Evolutionary conservation across 177 flowering plant species (phyloP), one percentile per base, ranked within the genome.

Genomic region (Tripterygium wilfordii): DNA sequence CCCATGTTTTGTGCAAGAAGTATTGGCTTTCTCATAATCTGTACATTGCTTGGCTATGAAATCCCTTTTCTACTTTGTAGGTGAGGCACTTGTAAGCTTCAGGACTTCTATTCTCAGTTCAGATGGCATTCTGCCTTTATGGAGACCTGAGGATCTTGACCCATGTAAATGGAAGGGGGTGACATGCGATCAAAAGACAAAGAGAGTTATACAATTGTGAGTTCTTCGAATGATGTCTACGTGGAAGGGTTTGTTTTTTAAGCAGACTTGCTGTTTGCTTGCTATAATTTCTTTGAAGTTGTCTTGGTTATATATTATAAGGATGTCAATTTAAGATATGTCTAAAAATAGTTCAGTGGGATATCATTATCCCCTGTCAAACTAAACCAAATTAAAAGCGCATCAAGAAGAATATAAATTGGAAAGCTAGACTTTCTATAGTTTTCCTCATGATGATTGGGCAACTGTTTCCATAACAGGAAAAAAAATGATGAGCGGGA

Each of bases 131-230:
- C 75, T 86, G 50, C 65, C 54, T 53, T 78, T 80, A 18, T 92
- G 99, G 96, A 88, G 78, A 64, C 95, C 77, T 42, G 99, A 92
- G 67, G 96, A 88, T 63, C 70, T 81, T 24, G 83, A 92, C 45
- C 99, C 99, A 48, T 92, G 99, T 69, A 65, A 72, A 37, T 92
- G 99, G 99, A 84, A 68, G 62, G 99, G 99, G 51, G 91, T 92
- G 51, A 61, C 53, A 57, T 92, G 99, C 55, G 87, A 92, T 70
- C 30, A 67, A 35, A 69, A 80, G 68, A 69, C 91, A 45, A 84
- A 74, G 73, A 69, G 83, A 65, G 96, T 92, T 37, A 67, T 67
- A 55, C 56, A 53, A 45, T 64, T 92, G 99, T 92, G 66, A 84
- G 96, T 84, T 49, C 15, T 23, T 3, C 30, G 35, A 28, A 30